phyloP scores from a whole-genome alignment of 805 yeast species.

The Lachancea kluyveri region DNA sequence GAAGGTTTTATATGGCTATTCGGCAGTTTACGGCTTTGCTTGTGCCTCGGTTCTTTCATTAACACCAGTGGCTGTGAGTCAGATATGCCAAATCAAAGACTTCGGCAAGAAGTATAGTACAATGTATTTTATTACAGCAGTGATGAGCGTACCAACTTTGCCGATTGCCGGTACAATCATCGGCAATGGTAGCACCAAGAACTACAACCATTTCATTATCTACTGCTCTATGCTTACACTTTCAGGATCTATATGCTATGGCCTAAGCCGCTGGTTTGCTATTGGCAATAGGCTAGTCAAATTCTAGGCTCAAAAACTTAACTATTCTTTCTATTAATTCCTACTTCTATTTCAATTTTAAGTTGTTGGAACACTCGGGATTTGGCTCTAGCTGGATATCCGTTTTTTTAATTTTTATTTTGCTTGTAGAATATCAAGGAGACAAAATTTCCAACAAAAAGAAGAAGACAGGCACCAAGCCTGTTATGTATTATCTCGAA shows the following conservation, averaged over 20 bases:
- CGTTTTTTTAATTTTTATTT: too few relatives aligned
- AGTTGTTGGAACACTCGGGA: too few relatives aligned
- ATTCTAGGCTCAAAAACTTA: constrained; percentile 10
- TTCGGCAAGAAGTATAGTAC: constrained; percentile 69
- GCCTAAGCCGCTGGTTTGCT: constrained; percentile 34
- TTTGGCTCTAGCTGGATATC: too few relatives aligned
- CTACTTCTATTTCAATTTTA: too few relatives aligned
- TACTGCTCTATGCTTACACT: constrained; percentile 33
- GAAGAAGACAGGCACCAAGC: too few relatives aligned
- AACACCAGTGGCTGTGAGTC: constrained; percentile 65
- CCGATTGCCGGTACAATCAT: constrained; percentile 45
- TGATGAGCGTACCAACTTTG: constrained; percentile 38
- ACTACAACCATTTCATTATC: constrained; percentile 33
- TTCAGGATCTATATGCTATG: constrained; percentile 34
- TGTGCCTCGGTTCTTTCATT: constrained; percentile 57
- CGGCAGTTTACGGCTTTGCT: constrained; percentile 51
- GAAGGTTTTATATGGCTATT: constrained; percentile 43
- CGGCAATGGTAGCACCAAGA: constrained; percentile 28
- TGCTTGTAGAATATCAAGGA: too few relatives aligned
- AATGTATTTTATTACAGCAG: constrained; percentile 51
- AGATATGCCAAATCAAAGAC: constrained; percentile 53
- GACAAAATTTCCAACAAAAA: too few relatives aligned
- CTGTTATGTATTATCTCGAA: too few relatives aligned
- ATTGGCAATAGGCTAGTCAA: constrained; percentile 36
- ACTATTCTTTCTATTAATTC: too few relatives aligned